These are phyloP conservation scores for Lactarius hatsudake DNA, from an alignment of 768 basidiomycete species.

Conservation along the genomic window DNA sequence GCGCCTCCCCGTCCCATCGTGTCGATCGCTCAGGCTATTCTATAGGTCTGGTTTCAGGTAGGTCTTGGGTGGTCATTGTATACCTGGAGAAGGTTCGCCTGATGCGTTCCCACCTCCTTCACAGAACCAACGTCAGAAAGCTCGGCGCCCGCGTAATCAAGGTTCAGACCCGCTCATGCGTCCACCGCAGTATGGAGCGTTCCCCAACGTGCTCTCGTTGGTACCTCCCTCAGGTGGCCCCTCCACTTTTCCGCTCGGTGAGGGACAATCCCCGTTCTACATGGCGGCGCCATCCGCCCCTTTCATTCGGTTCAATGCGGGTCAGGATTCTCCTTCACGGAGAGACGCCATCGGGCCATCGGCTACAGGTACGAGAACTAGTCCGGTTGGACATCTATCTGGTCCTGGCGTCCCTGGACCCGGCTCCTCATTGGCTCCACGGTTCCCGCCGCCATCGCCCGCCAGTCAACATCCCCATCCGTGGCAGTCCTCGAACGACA, in stretches of 20 bases:
- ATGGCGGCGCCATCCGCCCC: conserved; percentile 2
- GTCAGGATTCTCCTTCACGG: conserved; percentile 1
- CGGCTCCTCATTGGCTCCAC: conserved; percentile 12
- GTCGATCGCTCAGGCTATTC: conserved; percentile 35
- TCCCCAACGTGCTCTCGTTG: conserved; percentile 45
- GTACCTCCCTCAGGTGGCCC: conserved; percentile 30
- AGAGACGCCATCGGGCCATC: conserved; percentile 1
- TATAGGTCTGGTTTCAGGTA: conserved; percentile 89
- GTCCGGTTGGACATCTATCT: conserved; percentile 16
- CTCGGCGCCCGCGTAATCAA: conserved; percentile 66
- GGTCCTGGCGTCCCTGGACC: conserved; percentile 28
- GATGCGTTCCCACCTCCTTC: conserved; percentile 27
- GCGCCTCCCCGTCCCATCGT: conserved; percentile 19
- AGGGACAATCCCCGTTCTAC: conserved; percentile 22
- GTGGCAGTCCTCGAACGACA: neutral
- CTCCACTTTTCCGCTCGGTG: conserved; percentile 22
- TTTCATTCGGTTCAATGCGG: conserved; percentile 12
- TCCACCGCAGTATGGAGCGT: conserved; percentile 63
- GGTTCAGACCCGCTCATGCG: conserved; percentile 50
- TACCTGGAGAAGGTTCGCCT: conserved; percentile 18
- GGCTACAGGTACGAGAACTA: conserved; percentile 4
- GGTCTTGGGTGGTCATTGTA: conserved; percentile 28
- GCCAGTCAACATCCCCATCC: neutral
- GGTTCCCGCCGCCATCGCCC: conserved; percentile 1
- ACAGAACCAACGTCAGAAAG: conserved; percentile 87